phyloP scores from a whole-genome alignment of 345 rosid species.

The Xanthoceras sorbifolium region DNA sequence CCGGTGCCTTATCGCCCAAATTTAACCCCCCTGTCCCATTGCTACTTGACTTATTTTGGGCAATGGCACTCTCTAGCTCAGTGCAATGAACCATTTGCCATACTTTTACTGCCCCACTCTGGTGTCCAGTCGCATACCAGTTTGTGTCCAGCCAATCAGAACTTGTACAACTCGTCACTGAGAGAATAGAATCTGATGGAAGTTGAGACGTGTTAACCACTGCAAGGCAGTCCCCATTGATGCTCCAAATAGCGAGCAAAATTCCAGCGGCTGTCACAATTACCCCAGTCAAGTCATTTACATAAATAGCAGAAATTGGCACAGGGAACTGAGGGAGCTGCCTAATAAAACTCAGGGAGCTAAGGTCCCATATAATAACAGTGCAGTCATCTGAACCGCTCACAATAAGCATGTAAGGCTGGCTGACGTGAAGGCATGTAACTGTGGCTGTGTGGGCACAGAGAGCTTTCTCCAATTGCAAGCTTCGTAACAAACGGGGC shows the following conservation, averaged over 20 bases:
- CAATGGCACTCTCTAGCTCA: constrained; percentile 46
- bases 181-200: constrained; percentile 92
- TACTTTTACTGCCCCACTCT: constrained; percentile 95
- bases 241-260: constrained; percentile 94
- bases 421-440: constrained; percentile 93
- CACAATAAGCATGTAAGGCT: constrained; percentile 91
- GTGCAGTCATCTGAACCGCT: constrained; percentile 97
- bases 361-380: constrained; percentile 96
- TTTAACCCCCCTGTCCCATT: constrained; percentile 56
- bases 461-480: constrained; percentile 77
- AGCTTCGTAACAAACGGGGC: constrained; percentile 55
- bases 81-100: constrained; percentile 93
- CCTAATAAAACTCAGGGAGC: constrained; percentile 78
- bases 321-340: constrained; percentile 91
- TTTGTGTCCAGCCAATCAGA: constrained; percentile 94
- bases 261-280: constrained; percentile 96
- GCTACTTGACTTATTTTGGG: constrained; percentile 46
- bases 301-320: constrained; percentile 85
- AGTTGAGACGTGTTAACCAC: constrained; percentile 86
- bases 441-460: constrained; percentile 81
- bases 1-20: constrained; percentile 64
- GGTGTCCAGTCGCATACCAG: constrained; percentile 99
- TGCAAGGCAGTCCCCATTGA: constrained; percentile 97
- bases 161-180: constrained; percentile 76
- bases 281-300: constrained; percentile 92